These are phyloP conservation scores for Fraxinus pennsylvanica DNA, from an alignment of 257 asterid species.

Conservation along the genomic window DNA sequence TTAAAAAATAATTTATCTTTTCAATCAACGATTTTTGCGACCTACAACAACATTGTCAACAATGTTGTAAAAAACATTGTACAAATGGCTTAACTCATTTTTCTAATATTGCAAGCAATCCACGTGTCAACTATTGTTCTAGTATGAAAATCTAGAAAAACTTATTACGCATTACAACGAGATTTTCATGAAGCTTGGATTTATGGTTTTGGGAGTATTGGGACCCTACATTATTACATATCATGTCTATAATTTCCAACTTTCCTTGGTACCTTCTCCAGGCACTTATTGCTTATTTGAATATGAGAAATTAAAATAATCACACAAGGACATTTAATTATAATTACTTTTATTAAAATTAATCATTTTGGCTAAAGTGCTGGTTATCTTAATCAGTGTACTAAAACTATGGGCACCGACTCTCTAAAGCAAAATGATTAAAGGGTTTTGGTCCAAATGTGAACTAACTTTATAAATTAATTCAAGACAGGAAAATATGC, in stretches of 20 bases:
- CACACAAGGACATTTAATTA: background rate
- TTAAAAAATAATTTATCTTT: no score
- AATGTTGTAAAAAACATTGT: no score
- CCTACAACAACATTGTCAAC: no score
- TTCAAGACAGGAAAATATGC: background rate
- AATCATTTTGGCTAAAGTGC: background rate
- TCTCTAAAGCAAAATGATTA: slow-evolving; percentile 21
- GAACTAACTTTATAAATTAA: background rate
- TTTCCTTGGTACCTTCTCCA: background rate
- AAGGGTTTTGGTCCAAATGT: slow-evolving; percentile 5
- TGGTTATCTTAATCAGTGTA: slow-evolving; percentile 1
- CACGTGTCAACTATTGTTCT: background rate
- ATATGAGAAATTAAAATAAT: background rate
- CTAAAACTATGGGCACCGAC: slow-evolving; percentile 11
- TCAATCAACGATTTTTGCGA: no score
- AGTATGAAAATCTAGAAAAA: background rate
- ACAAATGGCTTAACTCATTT: no score
- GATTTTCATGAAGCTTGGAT: background rate
- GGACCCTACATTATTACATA: background rate
- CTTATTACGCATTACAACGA: background rate
- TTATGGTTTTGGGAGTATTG: background rate
- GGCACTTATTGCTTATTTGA: background rate
- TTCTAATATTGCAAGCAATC: no score
- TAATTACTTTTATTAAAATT: background rate
- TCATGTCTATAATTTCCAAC: background rate